phyloP scores from a whole-genome alignment of 306 rosid species.

The Rubus idaeus region DNA sequence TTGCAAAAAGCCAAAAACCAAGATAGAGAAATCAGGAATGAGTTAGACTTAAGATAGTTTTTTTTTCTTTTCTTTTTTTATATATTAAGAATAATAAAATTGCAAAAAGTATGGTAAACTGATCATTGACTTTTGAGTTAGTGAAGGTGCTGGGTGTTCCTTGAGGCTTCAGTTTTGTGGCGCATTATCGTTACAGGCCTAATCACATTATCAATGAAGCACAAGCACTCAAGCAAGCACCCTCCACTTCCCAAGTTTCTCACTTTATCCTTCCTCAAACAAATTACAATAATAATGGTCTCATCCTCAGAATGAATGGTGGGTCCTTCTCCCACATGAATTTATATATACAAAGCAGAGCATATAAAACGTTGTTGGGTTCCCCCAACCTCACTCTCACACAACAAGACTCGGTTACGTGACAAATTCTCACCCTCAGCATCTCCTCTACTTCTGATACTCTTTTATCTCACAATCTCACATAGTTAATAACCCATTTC shows the following conservation, averaged over 20 bases:
- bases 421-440: constrained; percentile 56
- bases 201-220: no score
- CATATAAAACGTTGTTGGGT: neutral
- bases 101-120: no score
- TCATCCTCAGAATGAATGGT: neutral
- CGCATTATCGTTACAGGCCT: constrained; percentile 22
- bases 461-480: constrained; percentile 4
- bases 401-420: constrained; percentile 28
- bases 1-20: no score
- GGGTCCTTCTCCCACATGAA: neutral
- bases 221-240: no score
- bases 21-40: no score
- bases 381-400: neutral
- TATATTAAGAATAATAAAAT: no score
- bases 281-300: neutral
- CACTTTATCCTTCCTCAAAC: neutral
- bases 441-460: constrained; percentile 61
- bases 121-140: no score
- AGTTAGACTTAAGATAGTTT: no score
- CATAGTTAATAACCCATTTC: neutral
- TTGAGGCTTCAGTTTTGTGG: neutral
- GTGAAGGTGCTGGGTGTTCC: no score
- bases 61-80: no score
- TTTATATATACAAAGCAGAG: neutral
- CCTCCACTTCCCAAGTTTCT: neutral